Percentiles rank a stretch among this genome's conserved stretches.
Conservation (phyloP, 768 basidiomycete species). For the Russula ochroleuca region DNA sequence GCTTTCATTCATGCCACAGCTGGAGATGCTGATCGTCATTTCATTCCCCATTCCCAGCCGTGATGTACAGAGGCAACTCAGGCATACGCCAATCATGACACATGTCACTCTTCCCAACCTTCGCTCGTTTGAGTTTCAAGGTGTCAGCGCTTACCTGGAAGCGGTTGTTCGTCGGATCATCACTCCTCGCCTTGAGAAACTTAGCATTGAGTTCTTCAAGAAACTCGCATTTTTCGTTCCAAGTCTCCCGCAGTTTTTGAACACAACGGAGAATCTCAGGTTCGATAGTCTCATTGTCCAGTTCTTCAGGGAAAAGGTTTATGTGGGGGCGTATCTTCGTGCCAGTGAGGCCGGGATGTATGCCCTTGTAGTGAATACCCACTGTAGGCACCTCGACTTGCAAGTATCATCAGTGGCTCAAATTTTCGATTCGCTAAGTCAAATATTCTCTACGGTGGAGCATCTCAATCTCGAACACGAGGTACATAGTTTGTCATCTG, state of each 20-base stretch:
- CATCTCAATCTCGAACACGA: not conserved
- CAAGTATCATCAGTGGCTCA: not conserved
- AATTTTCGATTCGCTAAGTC: not conserved
- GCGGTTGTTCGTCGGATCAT: not conserved
- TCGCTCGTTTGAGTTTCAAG: not conserved
- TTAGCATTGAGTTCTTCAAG: not conserved
- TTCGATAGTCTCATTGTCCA: not conserved
- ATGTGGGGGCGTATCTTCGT: not conserved
- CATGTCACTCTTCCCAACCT: not conserved
- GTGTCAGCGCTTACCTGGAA: not conserved
- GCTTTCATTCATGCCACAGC: not conserved
- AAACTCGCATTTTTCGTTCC: not conserved
- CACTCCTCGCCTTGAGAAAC: not conserved
- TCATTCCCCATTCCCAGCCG: not conserved
- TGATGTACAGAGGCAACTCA: not conserved
- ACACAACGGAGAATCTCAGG: not conserved
- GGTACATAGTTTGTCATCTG: not conserved
- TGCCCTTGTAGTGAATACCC: not conserved
- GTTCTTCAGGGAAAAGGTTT: not conserved
- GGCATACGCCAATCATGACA: not conserved
- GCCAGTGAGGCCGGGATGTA: not conserved
- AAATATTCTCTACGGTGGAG: not conserved
- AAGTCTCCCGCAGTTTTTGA: not conserved
- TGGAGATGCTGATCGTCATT: not conserved
- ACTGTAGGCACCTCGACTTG: not conserved